A percentile compares a stretch with the other conserved stretches of the same genome.
Conservation (phyloP, 225 moss, liverwort and hornwort genomes). For the Pleurozium schreberi region DNA sequence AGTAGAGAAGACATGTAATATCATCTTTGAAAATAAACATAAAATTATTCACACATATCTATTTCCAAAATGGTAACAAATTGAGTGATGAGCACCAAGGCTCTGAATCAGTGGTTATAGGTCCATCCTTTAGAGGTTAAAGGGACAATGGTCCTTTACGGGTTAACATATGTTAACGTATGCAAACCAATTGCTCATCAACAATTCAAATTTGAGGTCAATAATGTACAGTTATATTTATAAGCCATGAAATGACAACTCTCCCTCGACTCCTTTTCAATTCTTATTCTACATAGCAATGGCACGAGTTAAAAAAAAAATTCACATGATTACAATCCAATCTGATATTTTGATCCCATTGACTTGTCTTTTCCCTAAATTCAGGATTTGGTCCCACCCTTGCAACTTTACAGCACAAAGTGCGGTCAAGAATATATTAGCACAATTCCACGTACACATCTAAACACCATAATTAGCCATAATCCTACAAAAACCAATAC, state of each 20-base stretch:
- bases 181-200: background rate
- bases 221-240: background rate
- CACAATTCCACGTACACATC: background rate
- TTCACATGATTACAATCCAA: background rate
- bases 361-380: background rate
- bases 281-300: background rate
- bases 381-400: background rate
- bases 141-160: too few species aligned
- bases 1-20: too few species aligned
- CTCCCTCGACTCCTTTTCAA: background rate
- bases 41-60: too few species aligned
- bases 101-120: too few species aligned
- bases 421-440: background rate
- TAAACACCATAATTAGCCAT: background rate
- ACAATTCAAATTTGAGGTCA: background rate
- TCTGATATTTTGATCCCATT: background rate
- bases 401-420: background rate
- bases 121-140: too few species aligned
- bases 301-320: too few species aligned
- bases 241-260: background rate
- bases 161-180: too few species aligned
- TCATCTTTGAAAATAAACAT: too few species aligned
- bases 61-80: too few species aligned
- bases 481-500: background rate
- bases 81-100: too few species aligned